phyloP scores from a whole-genome alignment of 148 eudicot species.

The Vaccinium vitisidaea region DNA sequence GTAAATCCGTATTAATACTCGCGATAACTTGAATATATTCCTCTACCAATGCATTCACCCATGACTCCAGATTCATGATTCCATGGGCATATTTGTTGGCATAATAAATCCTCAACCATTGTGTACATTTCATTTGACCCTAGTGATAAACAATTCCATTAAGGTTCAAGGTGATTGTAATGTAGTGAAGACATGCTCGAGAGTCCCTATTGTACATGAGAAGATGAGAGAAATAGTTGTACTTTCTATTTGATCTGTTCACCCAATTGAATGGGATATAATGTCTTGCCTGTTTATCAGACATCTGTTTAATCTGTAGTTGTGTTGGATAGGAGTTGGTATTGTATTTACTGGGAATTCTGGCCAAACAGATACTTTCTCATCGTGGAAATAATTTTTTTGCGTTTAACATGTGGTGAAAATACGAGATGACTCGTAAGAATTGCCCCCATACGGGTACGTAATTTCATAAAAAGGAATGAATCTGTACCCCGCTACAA shows the following conservation, averaged over 20 bases:
- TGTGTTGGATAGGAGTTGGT: not conserved
- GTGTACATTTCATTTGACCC: not conserved
- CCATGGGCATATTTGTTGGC: not conserved
- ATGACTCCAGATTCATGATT: not conserved
- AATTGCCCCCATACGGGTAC: not conserved
- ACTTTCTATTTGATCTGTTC: not conserved
- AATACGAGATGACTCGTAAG: not conserved
- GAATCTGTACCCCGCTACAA: not conserved
- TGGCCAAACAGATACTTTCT: not conserved
- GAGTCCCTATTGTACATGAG: slow-evolving; percentile 13
- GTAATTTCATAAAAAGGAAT: too few relatives aligned
- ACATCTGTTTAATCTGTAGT: not conserved
- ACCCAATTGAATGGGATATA: not conserved
- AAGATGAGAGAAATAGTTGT: not conserved
- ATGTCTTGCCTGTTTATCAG: not conserved
- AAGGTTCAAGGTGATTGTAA: not conserved
- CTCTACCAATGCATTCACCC: too few relatives aligned
- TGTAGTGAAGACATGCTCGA: not conserved
- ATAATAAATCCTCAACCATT: not conserved
- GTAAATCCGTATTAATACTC: not conserved
- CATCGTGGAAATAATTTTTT: not conserved
- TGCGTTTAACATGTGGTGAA: not conserved
- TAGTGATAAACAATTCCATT: not conserved
- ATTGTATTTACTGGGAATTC: too few relatives aligned
- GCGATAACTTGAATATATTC: not conserved